These are phyloP conservation scores for Blastobotrys robertii DNA, from an alignment of 805 yeast genomes.

Conservation along the genomic window DNA sequence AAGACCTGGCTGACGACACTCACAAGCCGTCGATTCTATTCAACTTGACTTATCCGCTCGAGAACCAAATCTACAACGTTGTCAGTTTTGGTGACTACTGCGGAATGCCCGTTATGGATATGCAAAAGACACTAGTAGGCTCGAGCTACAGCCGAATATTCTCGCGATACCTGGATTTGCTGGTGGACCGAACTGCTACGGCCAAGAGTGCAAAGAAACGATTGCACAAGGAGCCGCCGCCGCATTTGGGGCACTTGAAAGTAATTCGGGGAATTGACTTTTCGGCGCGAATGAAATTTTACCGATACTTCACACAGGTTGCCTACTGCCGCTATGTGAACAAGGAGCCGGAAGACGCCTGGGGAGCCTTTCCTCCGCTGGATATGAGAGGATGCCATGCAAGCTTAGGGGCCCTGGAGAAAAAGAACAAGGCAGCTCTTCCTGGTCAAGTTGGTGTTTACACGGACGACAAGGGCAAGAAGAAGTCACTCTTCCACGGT, in stretches of 20 bases:
- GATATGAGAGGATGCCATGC: constrained; percentile 3
- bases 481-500: constrained; percentile 21
- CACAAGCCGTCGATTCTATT: constrained; percentile 15
- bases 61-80: constrained; percentile 50
- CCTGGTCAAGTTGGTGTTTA: constrained; percentile 11
- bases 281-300: constrained; percentile 65
- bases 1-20: not conserved
- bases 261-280: constrained; percentile 59
- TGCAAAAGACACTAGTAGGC: constrained; percentile 46
- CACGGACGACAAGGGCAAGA: constrained; percentile 5
- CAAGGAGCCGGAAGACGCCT: constrained; percentile 16
- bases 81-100: constrained; percentile 32
- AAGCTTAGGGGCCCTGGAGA: constrained; percentile 3
- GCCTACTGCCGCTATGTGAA: constrained; percentile 30
- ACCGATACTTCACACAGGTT: constrained; percentile 47
- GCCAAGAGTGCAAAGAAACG: constrained; percentile 16
- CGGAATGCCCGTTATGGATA: constrained; percentile 55
- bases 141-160: constrained; percentile 41
- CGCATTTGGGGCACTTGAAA: constrained; percentile 26
- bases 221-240: constrained; percentile 19
- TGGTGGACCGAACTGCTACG: constrained; percentile 30
- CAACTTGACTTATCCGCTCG: constrained; percentile 53
- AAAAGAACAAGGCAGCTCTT: constrained; percentile 6
- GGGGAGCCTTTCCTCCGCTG: constrained; percentile 23
- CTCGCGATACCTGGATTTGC: constrained; percentile 40